Percentiles rank a stretch among this genome's conserved stretches.
Conservation (phyloP, 305 asterid species). For the Nicotiana rustica region DNA sequence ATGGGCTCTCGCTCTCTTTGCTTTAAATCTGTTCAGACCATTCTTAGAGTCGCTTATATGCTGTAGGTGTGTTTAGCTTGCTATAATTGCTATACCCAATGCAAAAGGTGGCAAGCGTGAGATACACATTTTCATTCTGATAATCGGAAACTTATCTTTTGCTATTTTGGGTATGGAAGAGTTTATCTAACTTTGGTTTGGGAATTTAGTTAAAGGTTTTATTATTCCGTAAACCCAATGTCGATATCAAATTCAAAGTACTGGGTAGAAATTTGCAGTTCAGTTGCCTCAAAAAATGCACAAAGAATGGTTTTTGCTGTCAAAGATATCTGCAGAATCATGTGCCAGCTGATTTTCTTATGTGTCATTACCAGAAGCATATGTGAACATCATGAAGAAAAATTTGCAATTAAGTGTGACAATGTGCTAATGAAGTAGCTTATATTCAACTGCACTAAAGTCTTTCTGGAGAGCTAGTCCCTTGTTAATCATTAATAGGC, state of each 20-base stretch:
- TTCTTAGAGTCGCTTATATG: not conserved
- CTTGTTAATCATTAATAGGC: not conserved
- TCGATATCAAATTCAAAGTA: not conserved
- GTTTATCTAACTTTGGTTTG: not conserved
- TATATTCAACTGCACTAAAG: not conserved
- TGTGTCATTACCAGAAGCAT: not conserved
- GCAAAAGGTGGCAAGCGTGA: not conserved
- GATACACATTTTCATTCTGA: not conserved
- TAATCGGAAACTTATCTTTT: not conserved
- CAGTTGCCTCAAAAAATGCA: not conserved
- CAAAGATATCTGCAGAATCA: not conserved
- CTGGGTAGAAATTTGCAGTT: not conserved
- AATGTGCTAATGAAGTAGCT: not conserved
- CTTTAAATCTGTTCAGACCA: not conserved
- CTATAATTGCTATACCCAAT: not conserved
- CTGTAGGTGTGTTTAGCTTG: not conserved
- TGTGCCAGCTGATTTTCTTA: not conserved
- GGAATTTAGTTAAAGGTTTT: not conserved
- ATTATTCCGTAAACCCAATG: not conserved
- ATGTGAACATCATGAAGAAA: not conserved
- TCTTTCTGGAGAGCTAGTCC: not conserved
- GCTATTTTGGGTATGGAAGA: not conserved
- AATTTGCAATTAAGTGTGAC: not conserved
- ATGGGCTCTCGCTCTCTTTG: not conserved
- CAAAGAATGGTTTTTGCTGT: not conserved